Percentiles rank a stretch among this genome's conserved stretches.
Conservation (phyloP, 495 filamentous ascomycete genomes). For the Venustampulla echinocandica region DNA sequence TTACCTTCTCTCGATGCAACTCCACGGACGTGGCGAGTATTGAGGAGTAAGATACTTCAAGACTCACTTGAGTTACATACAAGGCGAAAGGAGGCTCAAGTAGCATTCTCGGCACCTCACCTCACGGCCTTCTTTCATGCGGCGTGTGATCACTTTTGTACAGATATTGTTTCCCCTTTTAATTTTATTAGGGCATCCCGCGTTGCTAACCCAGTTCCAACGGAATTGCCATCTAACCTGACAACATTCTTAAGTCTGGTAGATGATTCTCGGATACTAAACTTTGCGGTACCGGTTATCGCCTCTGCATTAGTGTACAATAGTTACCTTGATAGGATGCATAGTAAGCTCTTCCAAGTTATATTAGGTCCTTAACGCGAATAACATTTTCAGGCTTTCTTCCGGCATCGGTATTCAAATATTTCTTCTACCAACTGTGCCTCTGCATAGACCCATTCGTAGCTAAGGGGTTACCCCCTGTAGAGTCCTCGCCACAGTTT, state of each 20-base stretch:
- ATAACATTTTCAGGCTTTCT: slow-evolving; percentile 1
- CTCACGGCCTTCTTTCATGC: slow-evolving; percentile 5
- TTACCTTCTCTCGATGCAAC: not conserved
- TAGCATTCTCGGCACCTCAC: slow-evolving; percentile 7
- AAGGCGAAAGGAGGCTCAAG: not conserved
- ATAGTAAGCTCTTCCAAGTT: slow-evolving; percentile 2
- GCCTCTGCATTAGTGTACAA: slow-evolving; percentile 2
- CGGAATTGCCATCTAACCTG: not conserved
- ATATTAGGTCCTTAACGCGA: not conserved
- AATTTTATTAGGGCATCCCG: slow-evolving; percentile 6
- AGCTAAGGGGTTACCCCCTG: no score
- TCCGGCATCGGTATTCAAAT: not conserved
- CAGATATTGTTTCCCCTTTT: slow-evolving; percentile 4
- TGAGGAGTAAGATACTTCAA: not conserved
- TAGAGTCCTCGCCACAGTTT: no score
- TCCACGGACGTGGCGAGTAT: not conserved
- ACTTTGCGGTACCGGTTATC: not conserved
- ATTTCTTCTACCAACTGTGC: no score
- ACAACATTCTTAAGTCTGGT: not conserved
- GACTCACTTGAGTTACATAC: not conserved
- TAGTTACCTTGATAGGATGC: slow-evolving; percentile 1
- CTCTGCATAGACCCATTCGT: no score
- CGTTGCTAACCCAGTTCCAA: slow-evolving; percentile 2
- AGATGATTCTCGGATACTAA: not conserved
- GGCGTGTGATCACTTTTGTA: slow-evolving; percentile 1